These are phyloP conservation scores for Paecilomyces niveus DNA, from an alignment of 2,329 filamentous ascomycete genomes.

Conservation along the genomic window DNA sequence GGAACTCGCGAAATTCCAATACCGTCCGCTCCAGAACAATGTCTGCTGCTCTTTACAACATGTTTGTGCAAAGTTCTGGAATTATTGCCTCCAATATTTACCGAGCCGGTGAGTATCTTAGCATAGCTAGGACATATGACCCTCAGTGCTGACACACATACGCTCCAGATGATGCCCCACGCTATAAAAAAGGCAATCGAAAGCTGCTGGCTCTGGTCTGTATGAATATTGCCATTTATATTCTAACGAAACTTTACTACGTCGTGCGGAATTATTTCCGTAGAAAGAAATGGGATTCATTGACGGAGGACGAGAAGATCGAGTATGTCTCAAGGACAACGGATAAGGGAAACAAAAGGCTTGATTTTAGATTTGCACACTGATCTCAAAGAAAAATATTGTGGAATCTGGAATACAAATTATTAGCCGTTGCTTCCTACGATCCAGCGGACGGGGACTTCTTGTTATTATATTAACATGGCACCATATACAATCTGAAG, in stretches of 20 bases:
- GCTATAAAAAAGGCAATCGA: conserved; percentile 46
- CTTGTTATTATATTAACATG: too few relatives aligned
- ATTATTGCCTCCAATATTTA: conserved; percentile 33
- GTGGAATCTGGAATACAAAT: background rate
- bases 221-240: conserved; percentile 32
- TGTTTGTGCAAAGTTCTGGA: conserved; percentile 27
- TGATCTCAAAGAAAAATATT: conserved; percentile 4
- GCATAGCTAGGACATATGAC: background rate
- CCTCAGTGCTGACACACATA: background rate
- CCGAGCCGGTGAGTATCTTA: conserved; percentile 4
- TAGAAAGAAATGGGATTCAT: conserved; percentile 23
- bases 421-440: too few relatives aligned
- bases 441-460: too few relatives aligned
- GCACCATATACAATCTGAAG: too few relatives aligned
- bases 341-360: conserved; percentile 25
- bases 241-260: conserved; percentile 25
- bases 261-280: conserved; percentile 19
- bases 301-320: conserved; percentile 20
- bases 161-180: conserved; percentile 37
- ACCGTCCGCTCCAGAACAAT: conserved; percentile 44
- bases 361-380: conserved; percentile 31
- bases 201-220: conserved; percentile 44
- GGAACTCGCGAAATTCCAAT: conserved; percentile 44
- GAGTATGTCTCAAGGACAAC: conserved; percentile 23
- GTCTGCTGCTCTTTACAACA: conserved; percentile 40